Percentiles rank a stretch among this genome's conserved stretches.
These are phyloP conservation scores for Kazachstania sp. DNA, from an alignment of 1,139 yeast species.

Conservation along the genomic window DNA sequence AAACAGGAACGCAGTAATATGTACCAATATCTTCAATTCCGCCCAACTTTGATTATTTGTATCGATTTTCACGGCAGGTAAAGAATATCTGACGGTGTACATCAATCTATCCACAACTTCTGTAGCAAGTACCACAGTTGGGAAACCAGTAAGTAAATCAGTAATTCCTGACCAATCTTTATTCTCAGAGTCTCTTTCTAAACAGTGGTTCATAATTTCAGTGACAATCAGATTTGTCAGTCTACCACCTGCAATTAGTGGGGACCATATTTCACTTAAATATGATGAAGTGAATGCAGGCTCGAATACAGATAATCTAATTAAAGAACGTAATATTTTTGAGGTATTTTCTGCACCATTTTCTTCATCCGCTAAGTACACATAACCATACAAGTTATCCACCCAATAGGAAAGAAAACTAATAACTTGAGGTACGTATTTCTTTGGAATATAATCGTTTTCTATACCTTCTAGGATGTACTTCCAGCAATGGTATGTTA, in stretches of 20 bases:
- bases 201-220: conserved; percentile 64
- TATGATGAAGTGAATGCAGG: conserved; percentile 38
- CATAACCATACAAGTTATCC: conserved; percentile 52
- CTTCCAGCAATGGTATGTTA: conserved; percentile 40
- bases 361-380: conserved; percentile 44
- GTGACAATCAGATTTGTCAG: conserved; percentile 54
- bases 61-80: conserved; percentile 37
- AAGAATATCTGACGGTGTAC: conserved; percentile 40
- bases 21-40: conserved; percentile 62
- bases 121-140: conserved; percentile 67
- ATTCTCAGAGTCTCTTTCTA: conserved; percentile 69
- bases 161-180: conserved; percentile 58
- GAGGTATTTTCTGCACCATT: conserved; percentile 55
- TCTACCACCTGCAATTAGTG: conserved; percentile 52
- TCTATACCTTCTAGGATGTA: conserved; percentile 24
- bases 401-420: conserved; percentile 72
- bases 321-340: conserved; percentile 53
- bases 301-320: conserved; percentile 45
- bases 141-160: conserved; percentile 53
- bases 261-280: conserved; percentile 63
- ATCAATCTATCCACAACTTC: conserved; percentile 49
- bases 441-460: conserved; percentile 13
- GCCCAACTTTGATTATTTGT: conserved; percentile 59
- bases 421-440: conserved; percentile 29
- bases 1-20: conserved; percentile 56